A percentile compares a stretch with the other conserved stretches of the same genome.
Conservation (phyloP, 1,139 yeast genomes). For the Yamadazyma songkhlaensis region DNA sequence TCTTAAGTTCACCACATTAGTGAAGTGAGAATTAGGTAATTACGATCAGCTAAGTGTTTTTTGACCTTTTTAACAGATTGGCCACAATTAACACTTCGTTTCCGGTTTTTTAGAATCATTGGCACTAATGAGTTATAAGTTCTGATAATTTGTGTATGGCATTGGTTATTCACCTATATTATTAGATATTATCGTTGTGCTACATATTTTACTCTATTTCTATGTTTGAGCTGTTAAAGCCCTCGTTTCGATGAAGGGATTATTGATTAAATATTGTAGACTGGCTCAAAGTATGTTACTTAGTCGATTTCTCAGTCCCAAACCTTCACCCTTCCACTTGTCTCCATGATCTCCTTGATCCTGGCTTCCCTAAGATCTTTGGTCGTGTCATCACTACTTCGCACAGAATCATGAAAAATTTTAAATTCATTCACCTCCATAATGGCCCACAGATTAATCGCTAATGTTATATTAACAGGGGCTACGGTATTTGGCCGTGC, state of each 20-base stretch:
- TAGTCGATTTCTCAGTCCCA: too few species aligned
- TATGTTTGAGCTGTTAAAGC: too few species aligned
- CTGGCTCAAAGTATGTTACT: too few species aligned
- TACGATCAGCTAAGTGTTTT: conserved; percentile 49
- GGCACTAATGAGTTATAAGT: conserved; percentile 12
- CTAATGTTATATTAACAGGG: conserved; percentile 89
- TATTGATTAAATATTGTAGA: too few species aligned
- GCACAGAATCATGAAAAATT: conserved; percentile 1
- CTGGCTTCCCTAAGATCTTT: neutral
- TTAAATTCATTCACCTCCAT: neutral
- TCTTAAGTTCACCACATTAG: conserved; percentile 32
- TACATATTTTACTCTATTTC: too few species aligned
- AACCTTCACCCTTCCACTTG: too few species aligned
- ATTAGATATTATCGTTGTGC: conserved; percentile 47
- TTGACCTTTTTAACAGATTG: conserved; percentile 59
- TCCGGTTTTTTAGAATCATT: conserved; percentile 68
- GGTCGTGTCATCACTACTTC: neutral
- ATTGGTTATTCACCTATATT: conserved; percentile 8
- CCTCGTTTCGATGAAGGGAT: too few species aligned
- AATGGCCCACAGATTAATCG: conserved; percentile 87
- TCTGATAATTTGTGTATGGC: conserved; percentile 10
- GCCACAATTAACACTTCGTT: conserved; percentile 71
- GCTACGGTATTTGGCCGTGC: conserved; percentile 96
- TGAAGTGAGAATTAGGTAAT: conserved; percentile 32
- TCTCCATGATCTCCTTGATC: neutral